Evolutionary conservation across 352 stramenopile species (phyloP), one percentile per base, ranked within the genome.

Genomic region (Globisporangium canariense): DNA sequence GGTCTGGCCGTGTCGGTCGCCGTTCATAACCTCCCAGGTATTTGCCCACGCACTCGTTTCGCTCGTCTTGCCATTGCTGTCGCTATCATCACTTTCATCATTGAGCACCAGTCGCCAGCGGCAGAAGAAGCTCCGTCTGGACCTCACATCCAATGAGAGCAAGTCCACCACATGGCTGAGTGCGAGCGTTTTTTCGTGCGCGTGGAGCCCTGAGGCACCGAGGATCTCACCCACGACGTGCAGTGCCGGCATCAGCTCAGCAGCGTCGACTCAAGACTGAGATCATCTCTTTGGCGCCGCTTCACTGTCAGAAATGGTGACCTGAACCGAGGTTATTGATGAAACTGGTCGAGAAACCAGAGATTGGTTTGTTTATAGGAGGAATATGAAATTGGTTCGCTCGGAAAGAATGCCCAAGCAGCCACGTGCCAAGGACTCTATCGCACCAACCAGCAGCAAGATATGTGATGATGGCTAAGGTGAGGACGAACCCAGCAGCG

Each of bases 151-250:
- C 43, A 86, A 62, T 6, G 68, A 73, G 20, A 85, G 58, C 4
- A 75, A n/a, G n/a, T 85, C 74, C 8, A 83, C 28, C 46, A 80
- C 65, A 51, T 74, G 67, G 0, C 60, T 68, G 1, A 67, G 30
- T 32, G 68, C 65, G 34, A 58, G 38, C 13, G 25, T 41, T 2
- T 36, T 9, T 3, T 60, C 66, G 8, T 75, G 63, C 14, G 40
- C 38, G 22, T n/a, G 14, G 11, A 88, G 58, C 16, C 73, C 70
- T 5, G 75, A 74, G 1, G 79, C 77, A 3, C 79, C 75, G 18
- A 86, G 38, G 22, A 88, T 81, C 65, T 88, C 77, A 0, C 77
- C 79, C 16, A 84, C 49, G 7, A 88, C 34, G 49, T 86, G 71
- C 4, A 88, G 55, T 14, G 68, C 68, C 13, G 70, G 67, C 76